Base-by-base conservation (phyloP, 208 protist genomes). In the Leishmania gerbilli region DNA sequence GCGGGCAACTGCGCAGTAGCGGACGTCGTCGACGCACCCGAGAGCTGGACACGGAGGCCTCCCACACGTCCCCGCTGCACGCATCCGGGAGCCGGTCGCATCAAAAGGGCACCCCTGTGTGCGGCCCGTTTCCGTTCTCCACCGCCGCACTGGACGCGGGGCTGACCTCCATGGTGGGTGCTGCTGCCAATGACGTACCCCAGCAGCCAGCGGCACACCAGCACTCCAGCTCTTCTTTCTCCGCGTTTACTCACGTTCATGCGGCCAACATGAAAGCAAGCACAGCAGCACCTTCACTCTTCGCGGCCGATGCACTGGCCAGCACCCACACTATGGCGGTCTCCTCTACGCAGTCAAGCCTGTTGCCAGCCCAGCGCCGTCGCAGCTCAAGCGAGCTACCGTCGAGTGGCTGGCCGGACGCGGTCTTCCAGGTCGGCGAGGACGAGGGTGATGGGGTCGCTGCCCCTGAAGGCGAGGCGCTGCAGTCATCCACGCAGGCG, bases 291-390 rank as follows among this genome's bases (percentile, higher is more conserved):
- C 58, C 77, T 31, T 67, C 76, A 34, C 71, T 68, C 27, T 49
- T 81, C 42, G 60, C 51, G 15, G 72, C 81, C 5, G 77, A 85
- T 76, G 71, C 60, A 15, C 76, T 58, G 24, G 11, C 74, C 13
- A 40, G 71, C 31, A 79, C 42, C 53, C 60, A 58, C 27, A 79
- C 71, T 40, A 47, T 81, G 71, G 81, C 79, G 24, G 72, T 81
- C 31, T 40, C 81, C 9, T 81, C 81, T 6, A 80, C 81, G 15
- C 77, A 42, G 15, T 81, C 76, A 37, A 81, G 71, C 21, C 3
- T 75, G 51, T 51, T 13, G 11, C 71, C 47, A n/a, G 31, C 34
- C 15, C 8, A 40, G 19, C 5, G 34, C 34, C 4, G 3, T 34
- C 42, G 24, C 3, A 34, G 45, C n/a, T 37, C 47, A 53, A 53